Evolutionary conservation across 1,284 basidiomycete genomes (phyloP).

Genomic region (Coriolopsis trogii): DNA sequence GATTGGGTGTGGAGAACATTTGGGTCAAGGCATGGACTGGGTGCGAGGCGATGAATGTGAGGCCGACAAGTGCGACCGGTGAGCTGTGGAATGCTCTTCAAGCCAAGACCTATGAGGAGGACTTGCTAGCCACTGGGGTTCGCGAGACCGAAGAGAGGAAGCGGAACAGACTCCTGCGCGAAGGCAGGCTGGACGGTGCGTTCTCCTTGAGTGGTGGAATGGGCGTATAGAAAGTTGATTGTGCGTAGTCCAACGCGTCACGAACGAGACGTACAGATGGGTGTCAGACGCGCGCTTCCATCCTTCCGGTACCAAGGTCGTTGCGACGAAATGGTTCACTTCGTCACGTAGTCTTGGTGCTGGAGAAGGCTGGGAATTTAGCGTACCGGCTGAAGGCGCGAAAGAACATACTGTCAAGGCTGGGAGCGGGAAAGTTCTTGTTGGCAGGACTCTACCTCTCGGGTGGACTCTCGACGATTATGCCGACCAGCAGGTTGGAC

Average conservation of each 20-base stretch:
- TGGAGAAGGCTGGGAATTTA: constrained; percentile 72
- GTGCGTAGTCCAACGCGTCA: constrained; percentile 57
- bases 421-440: constrained; percentile 55
- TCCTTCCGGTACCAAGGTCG: constrained; percentile 58
- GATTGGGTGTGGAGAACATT: constrained; percentile 71
- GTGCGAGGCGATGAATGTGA: constrained; percentile 60
- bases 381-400: constrained; percentile 41
- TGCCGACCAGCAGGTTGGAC: constrained; percentile 68
- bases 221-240: constrained; percentile 4
- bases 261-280: constrained; percentile 75
- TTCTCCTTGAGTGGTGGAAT: constrained; percentile 8
- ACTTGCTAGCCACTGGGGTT: constrained; percentile 49
- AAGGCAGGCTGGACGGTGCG: constrained; percentile 60
- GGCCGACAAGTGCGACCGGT: constrained; percentile 32
- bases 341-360: constrained; percentile 62
- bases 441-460: constrained; percentile 56
- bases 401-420: constrained; percentile 36
- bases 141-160: constrained; percentile 52
- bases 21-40: constrained; percentile 69
- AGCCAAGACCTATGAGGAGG: constrained; percentile 47
- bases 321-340: constrained; percentile 78
- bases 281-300: constrained; percentile 71
- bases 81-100: constrained; percentile 40
- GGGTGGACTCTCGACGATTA: constrained; percentile 65
- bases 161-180: constrained; percentile 51